phyloP scores from a whole-genome alignment of 2,329 filamentous ascomycete species.

The Trichothecium roseum region DNA sequence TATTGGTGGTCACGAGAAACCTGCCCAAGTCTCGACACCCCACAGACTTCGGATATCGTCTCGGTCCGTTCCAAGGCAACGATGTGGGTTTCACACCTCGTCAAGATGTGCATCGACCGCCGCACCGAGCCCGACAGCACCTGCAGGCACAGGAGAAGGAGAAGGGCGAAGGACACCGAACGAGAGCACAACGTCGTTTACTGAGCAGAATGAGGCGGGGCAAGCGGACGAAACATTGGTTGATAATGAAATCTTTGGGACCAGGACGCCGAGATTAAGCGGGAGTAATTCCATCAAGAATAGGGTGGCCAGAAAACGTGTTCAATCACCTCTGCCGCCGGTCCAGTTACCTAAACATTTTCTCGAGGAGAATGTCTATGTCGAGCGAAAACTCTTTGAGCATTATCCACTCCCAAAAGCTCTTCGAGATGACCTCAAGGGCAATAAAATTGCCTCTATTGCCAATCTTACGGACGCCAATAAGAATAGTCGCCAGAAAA shows the following conservation, averaged over 20 bases:
- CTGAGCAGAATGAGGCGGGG: too few species aligned
- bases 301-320: not conserved
- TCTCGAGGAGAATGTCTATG: constrained; percentile 1
- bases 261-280: too few species aligned
- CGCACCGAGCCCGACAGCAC: not conserved
- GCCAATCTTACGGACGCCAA: not conserved
- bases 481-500: not conserved
- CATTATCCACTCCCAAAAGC: constrained; percentile 1
- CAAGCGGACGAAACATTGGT: too few species aligned
- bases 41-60: not conserved
- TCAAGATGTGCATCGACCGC: not conserved
- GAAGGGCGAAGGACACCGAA: not conserved
- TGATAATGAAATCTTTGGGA: too few species aligned
- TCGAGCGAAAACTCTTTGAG: not conserved
- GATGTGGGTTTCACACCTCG: not conserved
- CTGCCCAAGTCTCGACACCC: not conserved
- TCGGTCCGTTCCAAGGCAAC: not conserved
- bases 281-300: not conserved
- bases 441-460: not conserved
- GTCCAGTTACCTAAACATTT: constrained; percentile 3
- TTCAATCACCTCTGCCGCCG: constrained; percentile 1
- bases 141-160: too few species aligned
- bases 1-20: not conserved
- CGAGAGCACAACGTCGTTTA: too few species aligned
- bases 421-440: constrained; percentile 1